Conservation (phyloP, 2,329 filamentous ascomycete genomes). For the Atkinsonella hypoxylon region DNA sequence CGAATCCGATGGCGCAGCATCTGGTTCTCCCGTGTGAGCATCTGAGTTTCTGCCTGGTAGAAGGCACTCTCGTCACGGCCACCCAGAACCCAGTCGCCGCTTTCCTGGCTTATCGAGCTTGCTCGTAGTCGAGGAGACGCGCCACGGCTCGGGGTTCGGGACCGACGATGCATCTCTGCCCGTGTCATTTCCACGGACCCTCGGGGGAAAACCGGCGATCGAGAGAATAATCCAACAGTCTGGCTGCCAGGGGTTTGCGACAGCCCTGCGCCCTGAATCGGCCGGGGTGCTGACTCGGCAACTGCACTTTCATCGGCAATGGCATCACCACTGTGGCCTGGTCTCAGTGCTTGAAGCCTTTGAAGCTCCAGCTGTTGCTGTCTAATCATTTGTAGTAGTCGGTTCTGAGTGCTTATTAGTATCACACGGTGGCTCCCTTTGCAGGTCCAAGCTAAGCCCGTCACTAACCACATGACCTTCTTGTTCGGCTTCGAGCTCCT, state of each 20-base stretch:
- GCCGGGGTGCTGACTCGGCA: slow-evolving; percentile 29
- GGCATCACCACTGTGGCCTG: slow-evolving; percentile 22
- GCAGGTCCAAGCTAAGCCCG: neutral
- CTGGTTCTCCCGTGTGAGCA: slow-evolving; percentile 66
- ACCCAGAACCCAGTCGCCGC: slow-evolving; percentile 49
- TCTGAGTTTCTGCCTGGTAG: slow-evolving; percentile 74
- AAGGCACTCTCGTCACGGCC: slow-evolving; percentile 64
- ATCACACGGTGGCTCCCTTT: slow-evolving; percentile 6
- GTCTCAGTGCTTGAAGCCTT: slow-evolving; percentile 39
- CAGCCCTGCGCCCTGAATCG: slow-evolving; percentile 24
- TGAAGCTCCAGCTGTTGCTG: slow-evolving; percentile 61
- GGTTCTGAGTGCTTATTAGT: slow-evolving; percentile 40
- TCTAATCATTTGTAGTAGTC: slow-evolving; percentile 65
- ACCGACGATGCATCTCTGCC: slow-evolving; percentile 42
- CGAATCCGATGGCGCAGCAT: slow-evolving; percentile 67
- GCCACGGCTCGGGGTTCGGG: slow-evolving; percentile 45
- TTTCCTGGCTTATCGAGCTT: slow-evolving; percentile 46
- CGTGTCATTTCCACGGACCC: slow-evolving; percentile 48
- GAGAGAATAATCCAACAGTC: slow-evolving; percentile 31
- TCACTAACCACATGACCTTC: slow-evolving; percentile 59
- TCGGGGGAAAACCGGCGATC: slow-evolving; percentile 38
- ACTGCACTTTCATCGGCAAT: slow-evolving; percentile 40
- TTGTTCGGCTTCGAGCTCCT: slow-evolving; percentile 68
- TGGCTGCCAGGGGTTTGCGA: slow-evolving; percentile 17
- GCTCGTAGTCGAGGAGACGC: slow-evolving; percentile 45